Evolutionary conservation across 306 rosid species (phyloP).

Genomic region (Cucurbita maxima): DNA sequence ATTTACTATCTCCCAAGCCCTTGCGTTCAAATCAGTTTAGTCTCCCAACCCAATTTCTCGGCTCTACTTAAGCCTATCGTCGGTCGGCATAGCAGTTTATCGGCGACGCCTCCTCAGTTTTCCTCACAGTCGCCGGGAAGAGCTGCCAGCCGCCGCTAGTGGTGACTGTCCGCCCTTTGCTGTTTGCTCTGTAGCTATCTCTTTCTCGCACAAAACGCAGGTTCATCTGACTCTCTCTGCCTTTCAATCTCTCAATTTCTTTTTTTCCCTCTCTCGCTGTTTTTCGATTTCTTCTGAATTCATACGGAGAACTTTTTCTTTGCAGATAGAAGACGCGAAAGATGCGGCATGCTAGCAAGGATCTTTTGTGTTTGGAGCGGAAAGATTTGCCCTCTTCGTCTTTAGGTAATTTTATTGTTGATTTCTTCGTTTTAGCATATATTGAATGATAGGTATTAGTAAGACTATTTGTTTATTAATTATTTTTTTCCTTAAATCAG

Average conservation of each 20-base stretch:
- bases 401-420: constrained; percentile 16
- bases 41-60: background rate
- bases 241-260: background rate
- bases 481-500: constrained; percentile 12
- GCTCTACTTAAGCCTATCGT: background rate
- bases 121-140: background rate
- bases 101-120: background rate
- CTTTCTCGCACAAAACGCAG: background rate
- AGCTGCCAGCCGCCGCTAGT: background rate
- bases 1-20: background rate
- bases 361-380: constrained; percentile 54
- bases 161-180: background rate
- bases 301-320: background rate
- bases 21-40: background rate
- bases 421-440: background rate
- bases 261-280: background rate
- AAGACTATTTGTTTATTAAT: background rate
- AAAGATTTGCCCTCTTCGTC: constrained; percentile 27
- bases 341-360: constrained; percentile 59
- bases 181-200: background rate
- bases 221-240: no score
- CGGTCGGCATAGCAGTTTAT: background rate
- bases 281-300: background rate
- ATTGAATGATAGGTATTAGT: background rate
- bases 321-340: background rate